A percentile compares a stretch with the other conserved stretches of the same genome.
Conservation (phyloP, 2,329 filamentous ascomycete species). For the Diplodia sapinea region DNA sequence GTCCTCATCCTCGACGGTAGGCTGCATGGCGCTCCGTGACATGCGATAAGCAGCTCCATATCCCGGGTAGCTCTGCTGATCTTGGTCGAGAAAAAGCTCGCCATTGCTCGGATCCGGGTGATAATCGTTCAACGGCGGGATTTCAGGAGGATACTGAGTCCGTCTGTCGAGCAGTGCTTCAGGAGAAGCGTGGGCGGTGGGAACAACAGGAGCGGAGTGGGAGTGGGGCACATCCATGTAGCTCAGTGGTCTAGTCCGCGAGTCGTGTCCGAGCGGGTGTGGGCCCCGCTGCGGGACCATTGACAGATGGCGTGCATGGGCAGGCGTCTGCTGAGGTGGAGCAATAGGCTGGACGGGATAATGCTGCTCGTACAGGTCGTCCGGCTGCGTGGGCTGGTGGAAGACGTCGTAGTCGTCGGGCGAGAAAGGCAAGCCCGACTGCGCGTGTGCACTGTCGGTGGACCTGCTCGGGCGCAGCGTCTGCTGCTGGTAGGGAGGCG, state of each 20-base stretch:
- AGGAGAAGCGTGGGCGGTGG: constrained; percentile 31
- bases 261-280: constrained; percentile 41
- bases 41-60: constrained; percentile 45
- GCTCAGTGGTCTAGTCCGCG: constrained; percentile 38
- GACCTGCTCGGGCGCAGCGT: constrained; percentile 30
- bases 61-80: constrained; percentile 20
- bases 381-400: constrained; percentile 17
- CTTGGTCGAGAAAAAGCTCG: constrained; percentile 16
- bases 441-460: not conserved
- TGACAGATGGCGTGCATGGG: constrained; percentile 26
- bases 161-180: constrained; percentile 13
- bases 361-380: constrained; percentile 12
- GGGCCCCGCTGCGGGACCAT: constrained; percentile 35
- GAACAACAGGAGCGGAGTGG: constrained; percentile 50
- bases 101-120: constrained; percentile 4
- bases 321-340: constrained; percentile 10
- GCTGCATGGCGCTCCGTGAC: constrained; percentile 61
- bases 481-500: constrained; percentile 38
- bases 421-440: constrained; percentile 21
- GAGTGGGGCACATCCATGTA: constrained; percentile 49
- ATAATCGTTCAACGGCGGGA: constrained; percentile 15
- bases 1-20: constrained; percentile 68
- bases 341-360: constrained; percentile 27
- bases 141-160: constrained; percentile 27
- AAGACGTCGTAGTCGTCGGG: constrained; percentile 29